These are phyloP conservation scores for Musa schizocarpa DNA, from an alignment of 176 grass and related monocot species.

Conservation along the genomic window DNA sequence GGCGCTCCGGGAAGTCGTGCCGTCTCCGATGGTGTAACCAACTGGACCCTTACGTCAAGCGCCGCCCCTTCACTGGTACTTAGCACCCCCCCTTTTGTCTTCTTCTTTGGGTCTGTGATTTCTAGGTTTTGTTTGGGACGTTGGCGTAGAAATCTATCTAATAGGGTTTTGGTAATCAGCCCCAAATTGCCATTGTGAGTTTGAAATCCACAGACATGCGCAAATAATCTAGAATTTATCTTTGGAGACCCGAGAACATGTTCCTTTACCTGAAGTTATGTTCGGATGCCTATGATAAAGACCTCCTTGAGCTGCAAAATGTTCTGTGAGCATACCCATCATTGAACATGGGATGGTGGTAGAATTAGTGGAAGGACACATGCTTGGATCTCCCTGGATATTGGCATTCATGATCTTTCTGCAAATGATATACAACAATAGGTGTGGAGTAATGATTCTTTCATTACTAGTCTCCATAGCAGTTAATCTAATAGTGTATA, in stretches of 20 bases:
- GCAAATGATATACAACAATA: no score
- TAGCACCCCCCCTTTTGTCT: background rate
- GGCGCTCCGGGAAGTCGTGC: constrained; percentile 86
- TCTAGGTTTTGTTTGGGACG: background rate
- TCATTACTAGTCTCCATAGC: no score
- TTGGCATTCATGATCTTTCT: no score
- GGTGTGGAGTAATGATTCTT: no score
- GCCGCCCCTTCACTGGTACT: constrained; percentile 89
- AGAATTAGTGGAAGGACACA: no score
- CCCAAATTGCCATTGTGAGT: background rate
- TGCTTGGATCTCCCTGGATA: no score
- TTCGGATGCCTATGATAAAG: no score
- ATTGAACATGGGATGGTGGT: no score
- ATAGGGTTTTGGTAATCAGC: background rate
- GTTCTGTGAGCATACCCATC: background rate
- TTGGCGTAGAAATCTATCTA: background rate
- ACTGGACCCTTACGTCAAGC: constrained; percentile 91
- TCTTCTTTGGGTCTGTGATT: background rate
- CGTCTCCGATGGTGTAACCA: constrained; percentile 98
- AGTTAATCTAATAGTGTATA: no score
- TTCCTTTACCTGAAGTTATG: background rate
- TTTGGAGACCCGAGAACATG: background rate
- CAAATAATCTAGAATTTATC: background rate
- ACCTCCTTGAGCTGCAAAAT: background rate
- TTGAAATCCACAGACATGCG: background rate